Evolutionary conservation across 805 yeast genomes (phyloP).

Genomic region (Candida taoyuanica): DNA sequence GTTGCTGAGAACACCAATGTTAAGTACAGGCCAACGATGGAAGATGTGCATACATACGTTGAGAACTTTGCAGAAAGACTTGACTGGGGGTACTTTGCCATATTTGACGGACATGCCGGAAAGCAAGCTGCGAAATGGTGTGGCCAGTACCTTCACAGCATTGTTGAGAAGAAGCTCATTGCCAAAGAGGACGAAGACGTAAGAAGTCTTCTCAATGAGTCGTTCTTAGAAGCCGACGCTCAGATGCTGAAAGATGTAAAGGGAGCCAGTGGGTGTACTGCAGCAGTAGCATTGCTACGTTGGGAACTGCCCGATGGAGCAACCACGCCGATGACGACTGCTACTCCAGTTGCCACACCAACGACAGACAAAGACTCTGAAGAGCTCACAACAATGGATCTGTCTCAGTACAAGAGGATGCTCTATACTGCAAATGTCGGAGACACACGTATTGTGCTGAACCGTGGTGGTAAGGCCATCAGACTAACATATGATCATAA

Average conservation of each 20-base stretch:
- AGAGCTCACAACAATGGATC: conserved; percentile 18
- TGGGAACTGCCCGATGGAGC: conserved; percentile 79
- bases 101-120: conserved; percentile 98
- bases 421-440: conserved; percentile 94
- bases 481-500: conserved; percentile 91
- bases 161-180: conserved; percentile 56
- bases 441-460: conserved; percentile 80
- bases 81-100: conserved; percentile 94
- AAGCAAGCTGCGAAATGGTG: conserved; percentile 92
- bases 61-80: conserved; percentile 87
- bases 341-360: conserved; percentile 7
- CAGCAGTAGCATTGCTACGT: conserved; percentile 85
- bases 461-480: conserved; percentile 67
- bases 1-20: conserved; percentile 87
- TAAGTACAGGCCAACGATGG: conserved; percentile 85
- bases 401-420: conserved; percentile 56
- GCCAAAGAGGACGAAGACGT: conserved; percentile 47
- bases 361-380: conserved; percentile 1
- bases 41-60: conserved; percentile 90
- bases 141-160: conserved; percentile 74
- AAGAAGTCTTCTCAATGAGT: conserved; percentile 57
- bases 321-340: too few species aligned
- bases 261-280: conserved; percentile 89
- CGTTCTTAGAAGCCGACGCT: conserved; percentile 74
- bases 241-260: conserved; percentile 53